Percentiles rank a stretch among this genome's conserved stretches.
Evolutionary conservation across 2,329 filamentous ascomycete species (phyloP).

Genomic region (Chaetomiaceae sp.): DNA sequence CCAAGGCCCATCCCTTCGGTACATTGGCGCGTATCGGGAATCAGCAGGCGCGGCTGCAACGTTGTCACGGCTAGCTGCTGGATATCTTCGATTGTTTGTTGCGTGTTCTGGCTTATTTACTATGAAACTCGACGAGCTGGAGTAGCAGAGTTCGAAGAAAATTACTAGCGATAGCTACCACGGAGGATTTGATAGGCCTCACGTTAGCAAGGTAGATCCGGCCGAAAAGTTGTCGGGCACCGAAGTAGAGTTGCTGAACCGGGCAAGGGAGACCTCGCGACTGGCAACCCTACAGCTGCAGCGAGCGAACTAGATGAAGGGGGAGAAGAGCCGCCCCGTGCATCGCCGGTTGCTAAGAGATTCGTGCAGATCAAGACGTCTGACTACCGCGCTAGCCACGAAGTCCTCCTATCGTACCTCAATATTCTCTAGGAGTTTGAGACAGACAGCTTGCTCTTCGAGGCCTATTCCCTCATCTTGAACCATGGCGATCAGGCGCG

Average conservation of each 20-base stretch:
- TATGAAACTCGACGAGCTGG: not conserved
- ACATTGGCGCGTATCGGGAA: no score
- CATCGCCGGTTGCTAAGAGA: not conserved
- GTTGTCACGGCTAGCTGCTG: no score
- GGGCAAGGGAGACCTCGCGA: not conserved
- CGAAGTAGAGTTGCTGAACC: not conserved
- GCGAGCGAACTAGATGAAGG: no score
- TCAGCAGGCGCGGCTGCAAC: no score
- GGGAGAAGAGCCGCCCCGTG: not conserved
- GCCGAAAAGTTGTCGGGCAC: not conserved
- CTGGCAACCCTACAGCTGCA: not conserved
- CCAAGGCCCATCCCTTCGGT: no score
- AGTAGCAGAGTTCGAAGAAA: not conserved
- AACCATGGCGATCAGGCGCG: not conserved
- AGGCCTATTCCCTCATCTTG: not conserved
- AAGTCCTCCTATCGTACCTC: not conserved
- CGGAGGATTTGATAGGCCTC: not conserved
- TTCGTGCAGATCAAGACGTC: not conserved
- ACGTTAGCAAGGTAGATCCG: not conserved
- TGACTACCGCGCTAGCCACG: not conserved
- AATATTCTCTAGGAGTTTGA: not conserved
- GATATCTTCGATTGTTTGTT: no score
- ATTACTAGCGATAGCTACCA: not conserved
- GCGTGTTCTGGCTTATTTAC: no score
- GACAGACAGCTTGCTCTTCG: not conserved